These are phyloP conservation scores for Rhypophila decipiens DNA, from an alignment of 495 filamentous ascomycete genomes.

Conservation along the genomic window DNA sequence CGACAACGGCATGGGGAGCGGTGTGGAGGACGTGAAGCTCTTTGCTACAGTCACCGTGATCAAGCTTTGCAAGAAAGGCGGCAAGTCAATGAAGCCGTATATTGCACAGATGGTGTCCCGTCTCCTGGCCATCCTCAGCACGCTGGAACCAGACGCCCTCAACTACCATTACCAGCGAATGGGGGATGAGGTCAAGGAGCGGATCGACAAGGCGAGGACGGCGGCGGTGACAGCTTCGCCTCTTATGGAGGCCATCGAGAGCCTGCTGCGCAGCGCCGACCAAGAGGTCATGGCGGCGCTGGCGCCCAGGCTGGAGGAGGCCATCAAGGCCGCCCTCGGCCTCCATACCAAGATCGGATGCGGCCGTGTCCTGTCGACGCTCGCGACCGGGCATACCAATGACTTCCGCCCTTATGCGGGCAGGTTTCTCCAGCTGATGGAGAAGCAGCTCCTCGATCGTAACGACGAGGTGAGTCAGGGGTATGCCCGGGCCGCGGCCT, in stretches of 20 bases:
- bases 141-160: constrained; percentile 75
- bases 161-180: constrained; percentile 91
- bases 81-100: constrained; percentile 66
- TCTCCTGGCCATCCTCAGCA: constrained; percentile 72
- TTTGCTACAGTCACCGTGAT: constrained; percentile 71
- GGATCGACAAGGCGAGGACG: constrained; percentile 78
- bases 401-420: constrained; percentile 73
- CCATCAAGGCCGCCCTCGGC: constrained; percentile 78
- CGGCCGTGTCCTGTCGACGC: constrained; percentile 75
- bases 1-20: constrained; percentile 80
- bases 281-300: constrained; percentile 64
- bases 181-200: constrained; percentile 75
- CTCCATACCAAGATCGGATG: constrained; percentile 91
- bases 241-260: constrained; percentile 87
- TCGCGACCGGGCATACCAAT: constrained; percentile 69
- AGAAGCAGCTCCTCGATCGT: constrained; percentile 75
- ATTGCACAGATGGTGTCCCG: constrained; percentile 75
- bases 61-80: constrained; percentile 81
- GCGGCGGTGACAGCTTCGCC: constrained; percentile 77
- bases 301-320: constrained; percentile 62
- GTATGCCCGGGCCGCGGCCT: constrained; percentile 81
- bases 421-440: constrained; percentile 65
- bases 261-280: constrained; percentile 82
- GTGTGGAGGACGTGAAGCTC: constrained; percentile 73
- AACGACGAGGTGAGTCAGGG: constrained; percentile 85